A percentile compares a stretch with the other conserved stretches of the same genome.
Conservation (phyloP, 1,284 basidiomycete species). For the Ceratobasidium sp. region DNA sequence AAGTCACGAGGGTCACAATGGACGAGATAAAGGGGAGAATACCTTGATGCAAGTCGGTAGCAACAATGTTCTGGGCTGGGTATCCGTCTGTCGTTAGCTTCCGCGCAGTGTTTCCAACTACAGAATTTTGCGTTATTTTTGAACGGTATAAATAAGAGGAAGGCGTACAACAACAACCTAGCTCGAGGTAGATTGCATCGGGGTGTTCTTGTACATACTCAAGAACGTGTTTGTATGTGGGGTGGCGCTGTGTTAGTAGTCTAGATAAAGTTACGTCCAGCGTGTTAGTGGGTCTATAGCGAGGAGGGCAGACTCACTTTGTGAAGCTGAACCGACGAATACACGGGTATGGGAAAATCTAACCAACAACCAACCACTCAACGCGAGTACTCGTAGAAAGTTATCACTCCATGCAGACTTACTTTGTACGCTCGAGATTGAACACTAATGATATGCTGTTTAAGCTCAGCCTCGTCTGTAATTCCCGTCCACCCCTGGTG, state of each 20-base stretch:
- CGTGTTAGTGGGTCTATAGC: conserved; percentile 37
- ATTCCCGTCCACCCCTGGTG: conserved; percentile 62
- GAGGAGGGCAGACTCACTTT: conserved; percentile 53
- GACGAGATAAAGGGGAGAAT: conserved; percentile 44
- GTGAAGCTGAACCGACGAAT: conserved; percentile 62
- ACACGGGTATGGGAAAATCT: conserved; percentile 61
- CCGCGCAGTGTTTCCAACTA: conserved; percentile 64
- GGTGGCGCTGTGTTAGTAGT: conserved; percentile 53
- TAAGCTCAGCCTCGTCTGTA: conserved; percentile 59
- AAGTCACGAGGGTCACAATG: background rate
- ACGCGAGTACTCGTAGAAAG: background rate
- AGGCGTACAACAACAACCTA: conserved; percentile 65
- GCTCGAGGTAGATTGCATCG: conserved; percentile 65
- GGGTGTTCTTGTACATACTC: conserved; percentile 59
- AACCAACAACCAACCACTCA: background rate
- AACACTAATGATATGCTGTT: conserved; percentile 62
- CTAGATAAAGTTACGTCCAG: background rate
- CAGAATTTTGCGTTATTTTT: background rate
- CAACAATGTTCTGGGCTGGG: conserved; percentile 57
- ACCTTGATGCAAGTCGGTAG: conserved; percentile 58
- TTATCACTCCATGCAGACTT: conserved; percentile 50
- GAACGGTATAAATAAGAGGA: background rate
- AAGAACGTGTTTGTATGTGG: conserved; percentile 62
- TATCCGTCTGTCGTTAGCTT: conserved; percentile 62
- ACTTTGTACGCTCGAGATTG: conserved; percentile 64